Evolutionary conservation across 2,329 filamentous ascomycete genomes (phyloP), one percentile per base, ranked within the genome.

Genomic region (Fusarium albidum): DNA sequence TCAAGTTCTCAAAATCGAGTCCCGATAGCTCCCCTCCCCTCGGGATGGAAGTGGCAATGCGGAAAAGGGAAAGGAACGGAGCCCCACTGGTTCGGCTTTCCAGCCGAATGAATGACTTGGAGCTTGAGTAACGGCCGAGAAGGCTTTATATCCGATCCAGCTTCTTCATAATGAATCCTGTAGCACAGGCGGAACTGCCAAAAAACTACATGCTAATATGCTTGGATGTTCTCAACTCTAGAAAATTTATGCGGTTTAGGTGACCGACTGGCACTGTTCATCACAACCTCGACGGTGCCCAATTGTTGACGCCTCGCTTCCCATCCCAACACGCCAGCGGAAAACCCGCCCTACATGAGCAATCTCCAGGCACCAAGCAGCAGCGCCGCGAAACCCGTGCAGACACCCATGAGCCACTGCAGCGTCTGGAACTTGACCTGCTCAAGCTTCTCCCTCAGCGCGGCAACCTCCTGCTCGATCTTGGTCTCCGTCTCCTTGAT

Each of bases 401-500:
- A 85, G 32, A 90, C 91, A 70, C 89, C 93, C 88, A 98, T 97
- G 64, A 99, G 79, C 95, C 95, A 99, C 80, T 99, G 95, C 73
- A 99, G 75, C 29, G 95, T 98, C 71, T 92, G 92, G 76, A 98
- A 98, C 81, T 99, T 99, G 73, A 99, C 95, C 64, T 92, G 90
- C 78, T 99, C 95, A 40, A 99, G 82, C 77, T 96, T 89, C 79
- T 98, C 95, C 63, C 92, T 82, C 70, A 99, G 74, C 27, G 90
- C 89, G 33, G 94, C 94, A 47, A 95, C 92, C 79, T 98, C 95
- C 77, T 98, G 94, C 79, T 99, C 95, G 68, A 99, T 98, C 76
- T 96, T 88, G 52, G 93, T 96, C 79, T 99, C 95, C 11, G 95
- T 98, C 82, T 99, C 95, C 79, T 96, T 97, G 69, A 99, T 92